phyloP scores from a whole-genome alignment of 139 green algal genomes.

The Volvox reticuliferus region DNA sequence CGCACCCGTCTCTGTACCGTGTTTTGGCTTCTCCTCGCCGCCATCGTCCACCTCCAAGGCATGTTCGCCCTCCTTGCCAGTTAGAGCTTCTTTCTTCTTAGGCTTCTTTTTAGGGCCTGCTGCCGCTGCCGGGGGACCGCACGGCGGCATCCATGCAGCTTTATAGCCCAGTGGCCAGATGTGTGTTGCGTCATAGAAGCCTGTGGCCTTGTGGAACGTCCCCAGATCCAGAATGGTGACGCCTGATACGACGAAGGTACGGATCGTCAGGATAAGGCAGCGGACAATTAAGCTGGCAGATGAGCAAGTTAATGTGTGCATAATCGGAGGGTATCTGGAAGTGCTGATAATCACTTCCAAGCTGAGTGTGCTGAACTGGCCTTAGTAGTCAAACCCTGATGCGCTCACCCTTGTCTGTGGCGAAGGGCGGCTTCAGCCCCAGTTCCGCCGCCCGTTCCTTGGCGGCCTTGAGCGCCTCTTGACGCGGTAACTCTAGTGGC shows the following conservation, averaged over 20 bases:
- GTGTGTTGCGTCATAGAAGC: not conserved
- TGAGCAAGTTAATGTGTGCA: too few relatives aligned
- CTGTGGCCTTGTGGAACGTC: not conserved
- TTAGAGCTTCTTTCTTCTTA: not conserved
- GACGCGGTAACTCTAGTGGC: not conserved
- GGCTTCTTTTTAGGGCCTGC: not conserved
- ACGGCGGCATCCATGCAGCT: constrained; percentile 6
- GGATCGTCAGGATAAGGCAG: not conserved
- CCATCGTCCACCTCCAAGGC: not conserved
- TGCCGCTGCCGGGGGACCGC: not conserved
- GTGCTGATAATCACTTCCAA: too few relatives aligned
- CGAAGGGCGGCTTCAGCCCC: constrained; percentile 19
- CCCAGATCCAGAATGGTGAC: constrained; percentile 7
- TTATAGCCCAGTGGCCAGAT: constrained; percentile 32
- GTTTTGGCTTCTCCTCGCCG: not conserved
- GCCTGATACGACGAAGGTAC: not conserved
- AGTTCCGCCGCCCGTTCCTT: not conserved
- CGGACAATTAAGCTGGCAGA: not conserved
- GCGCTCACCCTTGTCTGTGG: constrained; percentile 15
- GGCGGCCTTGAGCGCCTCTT: not conserved
- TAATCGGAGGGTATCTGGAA: too few relatives aligned
- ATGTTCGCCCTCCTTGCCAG: not conserved
- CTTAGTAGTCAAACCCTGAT: too few relatives aligned
- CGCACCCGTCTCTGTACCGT: not conserved
- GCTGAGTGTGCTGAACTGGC: too few relatives aligned